These are phyloP conservation scores for Heliocybe sulcata DNA, from an alignment of 1,284 basidiomycete genomes.

Conservation along the genomic window DNA sequence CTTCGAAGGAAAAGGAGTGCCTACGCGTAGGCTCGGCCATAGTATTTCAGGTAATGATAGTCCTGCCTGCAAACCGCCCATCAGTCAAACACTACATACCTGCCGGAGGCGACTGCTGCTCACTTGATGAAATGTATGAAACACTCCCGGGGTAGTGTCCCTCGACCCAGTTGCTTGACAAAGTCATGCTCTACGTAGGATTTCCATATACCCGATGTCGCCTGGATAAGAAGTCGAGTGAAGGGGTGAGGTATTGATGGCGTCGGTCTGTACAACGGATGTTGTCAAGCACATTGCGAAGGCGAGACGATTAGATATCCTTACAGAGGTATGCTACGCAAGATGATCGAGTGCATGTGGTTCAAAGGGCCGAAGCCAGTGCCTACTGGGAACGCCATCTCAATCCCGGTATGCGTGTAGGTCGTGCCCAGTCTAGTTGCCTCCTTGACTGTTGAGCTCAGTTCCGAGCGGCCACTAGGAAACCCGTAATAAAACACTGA, in stretches of 20 bases:
- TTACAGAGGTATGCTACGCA: constrained; percentile 51
- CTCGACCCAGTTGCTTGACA: constrained; percentile 66
- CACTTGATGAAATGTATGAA: constrained; percentile 88
- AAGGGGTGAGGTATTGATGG: constrained; percentile 60
- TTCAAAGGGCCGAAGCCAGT: constrained; percentile 83
- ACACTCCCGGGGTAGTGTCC: constrained; percentile 53
- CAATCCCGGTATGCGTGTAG: constrained; percentile 78
- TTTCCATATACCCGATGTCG: constrained; percentile 56
- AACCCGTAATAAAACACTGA: constrained; percentile 22
- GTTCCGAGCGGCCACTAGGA: constrained; percentile 3
- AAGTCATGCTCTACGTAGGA: constrained; percentile 81
- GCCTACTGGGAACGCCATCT: constrained; percentile 66
- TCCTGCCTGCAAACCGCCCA: constrained; percentile 49
- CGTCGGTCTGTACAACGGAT: constrained; percentile 41
- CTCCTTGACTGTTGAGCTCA: constrained; percentile 36
- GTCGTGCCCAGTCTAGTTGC: constrained; percentile 55
- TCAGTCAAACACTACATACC: not conserved
- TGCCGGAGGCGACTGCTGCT: constrained; percentile 12
- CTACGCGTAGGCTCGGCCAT: constrained; percentile 67
- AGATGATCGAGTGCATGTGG: constrained; percentile 66
- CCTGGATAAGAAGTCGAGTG: constrained; percentile 59
- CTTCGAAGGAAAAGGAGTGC: constrained; percentile 12
- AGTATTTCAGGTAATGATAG: constrained; percentile 74
- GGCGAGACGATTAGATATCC: constrained; percentile 15
- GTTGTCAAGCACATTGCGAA: not conserved